Base-by-base conservation (phyloP, 805 yeast genomes). In the Hanseniaspora jakobsenii region DNA sequence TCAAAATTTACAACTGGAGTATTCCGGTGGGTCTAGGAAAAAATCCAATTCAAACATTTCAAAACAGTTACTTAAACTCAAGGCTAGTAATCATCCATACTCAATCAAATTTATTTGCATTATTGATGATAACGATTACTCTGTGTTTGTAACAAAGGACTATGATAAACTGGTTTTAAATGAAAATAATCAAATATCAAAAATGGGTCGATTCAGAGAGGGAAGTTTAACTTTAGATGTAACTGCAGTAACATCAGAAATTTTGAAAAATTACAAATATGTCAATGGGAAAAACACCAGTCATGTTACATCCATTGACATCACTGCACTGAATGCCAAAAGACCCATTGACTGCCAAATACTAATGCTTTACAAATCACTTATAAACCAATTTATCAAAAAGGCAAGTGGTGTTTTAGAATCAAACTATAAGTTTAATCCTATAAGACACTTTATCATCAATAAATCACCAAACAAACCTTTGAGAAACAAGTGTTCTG, bases 401-500 rank as follows among this genome's bases (percentile, higher is more conserved):
- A 42, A 30, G 27, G 23, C 32, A 10, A 23, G 29, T 10, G 19
- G 22, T 9, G 6, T 19, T 3, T 27, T 35, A 3, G 35, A 43
- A 23, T 4, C 31, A 2, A 19, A n/a, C 4, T 13, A 8, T 2
- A 23, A 23, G 2, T 24, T 43, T 8, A 42, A 42, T 35, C 39
- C 35, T 16, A 28, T 42, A 6, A 42, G 46, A 29, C 9, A 29
- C 12, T 42, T 28, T 21, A 19, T 36, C 4, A 23, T 37, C 9
- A 9, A 28, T 2, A 19, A 27, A 23, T 12, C 27, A 4, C 26
- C 24, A 8, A n/a, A 10, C 4, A 4, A 16, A 7, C 13, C 21
- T 2, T 8, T 31, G 7, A 27, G 45, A 6, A 55, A 70, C 14
- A 59, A 64, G 10, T 81, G 91, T 55, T 70, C 76, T 36, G 73